A percentile compares a stretch with the other conserved stretches of the same genome.
Evolutionary conservation across 1,284 basidiomycete genomes (phyloP).

Genomic region (Papiliotrema terrestris): DNA sequence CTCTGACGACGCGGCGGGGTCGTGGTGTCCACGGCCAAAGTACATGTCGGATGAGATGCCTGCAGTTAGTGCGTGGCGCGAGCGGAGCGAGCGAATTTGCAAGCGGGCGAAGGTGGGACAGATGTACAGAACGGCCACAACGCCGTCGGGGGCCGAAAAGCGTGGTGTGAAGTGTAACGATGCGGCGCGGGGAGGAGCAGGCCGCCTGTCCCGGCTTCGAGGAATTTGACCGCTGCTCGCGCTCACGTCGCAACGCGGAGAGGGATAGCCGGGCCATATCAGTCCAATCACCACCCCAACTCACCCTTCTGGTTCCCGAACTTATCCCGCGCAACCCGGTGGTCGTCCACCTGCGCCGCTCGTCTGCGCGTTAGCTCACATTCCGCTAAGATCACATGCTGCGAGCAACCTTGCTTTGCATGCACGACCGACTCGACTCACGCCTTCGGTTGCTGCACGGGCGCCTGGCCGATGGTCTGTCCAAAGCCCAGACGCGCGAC

Average conservation of each 20-base stretch:
- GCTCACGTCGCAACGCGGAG: too few relatives aligned
- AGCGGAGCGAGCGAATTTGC: too few relatives aligned
- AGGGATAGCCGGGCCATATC: too few relatives aligned
- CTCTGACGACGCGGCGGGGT: conserved; percentile 67
- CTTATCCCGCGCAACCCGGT: conserved; percentile 77
- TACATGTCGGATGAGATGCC: conserved; percentile 97
- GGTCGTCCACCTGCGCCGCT: conserved; percentile 56
- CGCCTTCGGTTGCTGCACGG: conserved; percentile 53
- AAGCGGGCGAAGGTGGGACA: too few relatives aligned
- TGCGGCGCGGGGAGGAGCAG: too few relatives aligned
- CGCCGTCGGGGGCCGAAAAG: not conserved
- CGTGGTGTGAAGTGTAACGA: too few relatives aligned
- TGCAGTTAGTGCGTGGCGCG: conserved; percentile 11
- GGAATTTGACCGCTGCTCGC: too few relatives aligned
- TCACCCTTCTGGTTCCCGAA: conserved; percentile 81
- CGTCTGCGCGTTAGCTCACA: conserved; percentile 21
- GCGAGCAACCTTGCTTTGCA: conserved; percentile 3
- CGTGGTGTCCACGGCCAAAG: conserved; percentile 87
- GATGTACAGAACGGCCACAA: too few relatives aligned
- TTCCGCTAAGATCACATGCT: not conserved
- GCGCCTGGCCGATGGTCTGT: conserved; percentile 59
- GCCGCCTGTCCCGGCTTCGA: too few relatives aligned
- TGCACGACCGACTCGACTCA: too few relatives aligned
- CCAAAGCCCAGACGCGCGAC: conserved; percentile 72
- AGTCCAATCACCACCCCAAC: conserved; percentile 11